phyloP scores from a whole-genome alignment of 805 yeast species.

The Wickerhamiella sorbophila region DNA sequence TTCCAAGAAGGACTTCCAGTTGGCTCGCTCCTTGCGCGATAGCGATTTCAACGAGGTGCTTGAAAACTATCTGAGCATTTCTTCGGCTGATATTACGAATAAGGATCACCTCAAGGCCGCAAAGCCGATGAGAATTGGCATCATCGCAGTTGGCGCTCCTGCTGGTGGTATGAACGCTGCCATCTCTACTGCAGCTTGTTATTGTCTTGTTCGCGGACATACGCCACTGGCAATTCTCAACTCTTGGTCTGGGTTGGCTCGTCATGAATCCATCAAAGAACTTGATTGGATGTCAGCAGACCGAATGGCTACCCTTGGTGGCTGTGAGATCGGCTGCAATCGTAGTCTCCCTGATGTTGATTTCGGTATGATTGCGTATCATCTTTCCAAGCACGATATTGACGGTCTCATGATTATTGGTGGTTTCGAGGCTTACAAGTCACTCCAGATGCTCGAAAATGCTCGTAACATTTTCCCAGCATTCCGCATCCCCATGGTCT shows the following conservation, averaged over 20 bases:
- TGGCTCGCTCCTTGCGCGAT: conserved; percentile 78
- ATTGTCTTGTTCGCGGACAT: conserved; percentile 84
- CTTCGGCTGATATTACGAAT: conserved; percentile 50
- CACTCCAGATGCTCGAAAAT: conserved; percentile 66
- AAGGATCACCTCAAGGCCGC: conserved; percentile 41
- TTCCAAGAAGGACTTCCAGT: conserved; percentile 58
- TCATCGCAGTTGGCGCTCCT: conserved; percentile 91
- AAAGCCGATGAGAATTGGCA: conserved; percentile 54
- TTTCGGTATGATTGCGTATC: conserved; percentile 81
- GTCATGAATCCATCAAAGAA: conserved; percentile 71
- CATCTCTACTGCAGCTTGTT: conserved; percentile 75
- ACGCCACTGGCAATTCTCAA: conserved; percentile 79
- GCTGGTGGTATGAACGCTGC: conserved; percentile 95
- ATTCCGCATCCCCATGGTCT: conserved; percentile 85
- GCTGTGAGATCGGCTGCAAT: conserved; percentile 95
- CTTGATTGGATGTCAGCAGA: conserved; percentile 76
- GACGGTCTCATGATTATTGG: conserved; percentile 89
- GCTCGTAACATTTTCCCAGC: conserved; percentile 74
- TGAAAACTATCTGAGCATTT: conserved; percentile 55
- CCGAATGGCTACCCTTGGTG: conserved; percentile 81
- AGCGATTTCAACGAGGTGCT: conserved; percentile 74
- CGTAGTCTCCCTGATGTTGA: conserved; percentile 72
- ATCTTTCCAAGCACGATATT: conserved; percentile 74
- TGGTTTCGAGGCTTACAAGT: conserved; percentile 91
- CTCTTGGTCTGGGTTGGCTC: conserved; percentile 82